Evolutionary conservation across 352 stramenopile species (phyloP), one percentile per base, ranked within the genome.

Genomic region (Globisporangium splendens): DNA sequence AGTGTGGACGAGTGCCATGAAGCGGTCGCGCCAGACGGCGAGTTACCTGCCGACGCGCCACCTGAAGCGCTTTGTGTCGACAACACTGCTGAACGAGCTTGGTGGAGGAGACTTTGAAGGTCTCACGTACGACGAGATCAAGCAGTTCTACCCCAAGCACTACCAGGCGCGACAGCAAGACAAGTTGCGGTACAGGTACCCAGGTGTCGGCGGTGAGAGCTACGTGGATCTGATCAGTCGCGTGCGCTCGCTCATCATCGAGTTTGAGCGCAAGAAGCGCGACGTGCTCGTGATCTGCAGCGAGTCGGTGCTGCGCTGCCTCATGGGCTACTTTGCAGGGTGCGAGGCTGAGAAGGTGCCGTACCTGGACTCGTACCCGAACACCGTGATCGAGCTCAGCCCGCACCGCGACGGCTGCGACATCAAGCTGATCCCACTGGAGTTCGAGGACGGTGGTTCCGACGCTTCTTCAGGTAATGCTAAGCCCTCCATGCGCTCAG

Each of bases 181-280:
- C 73, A 97, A 97, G 63, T 77, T 98, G 21, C 80, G 81, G 12
- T 98, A 97, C 64, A 75, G 93, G 6, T 94, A 94, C 61, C 79
- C 93, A 0, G 91, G 91, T 22, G 89, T 93, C 10, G 91, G 91
- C 1, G 93, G 91, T 12, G 93, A 98, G 68, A 96, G 87, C 56
- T 98, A 98, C 69, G 78, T 97, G 56, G 93, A 98, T 63, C 82
- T 98, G 33, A 98, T 98, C 67, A 92, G 91, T 24, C 83, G 93
- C 15, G 61, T 97, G 48, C 77, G 88, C 2, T 95, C 89, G 50
- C 73, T 98, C 39, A 95, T 98, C 49, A 92, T 98, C 38, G 92
- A 97, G 73, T 93, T 98, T 50, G 85, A 93, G 55, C 83, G 87
- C 64, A 93, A 96, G 69, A 96, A 93, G 68, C 84, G 84, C 56